Conservation (phyloP, 257 asterid species). For the Parsonsia alboflavescens region DNA sequence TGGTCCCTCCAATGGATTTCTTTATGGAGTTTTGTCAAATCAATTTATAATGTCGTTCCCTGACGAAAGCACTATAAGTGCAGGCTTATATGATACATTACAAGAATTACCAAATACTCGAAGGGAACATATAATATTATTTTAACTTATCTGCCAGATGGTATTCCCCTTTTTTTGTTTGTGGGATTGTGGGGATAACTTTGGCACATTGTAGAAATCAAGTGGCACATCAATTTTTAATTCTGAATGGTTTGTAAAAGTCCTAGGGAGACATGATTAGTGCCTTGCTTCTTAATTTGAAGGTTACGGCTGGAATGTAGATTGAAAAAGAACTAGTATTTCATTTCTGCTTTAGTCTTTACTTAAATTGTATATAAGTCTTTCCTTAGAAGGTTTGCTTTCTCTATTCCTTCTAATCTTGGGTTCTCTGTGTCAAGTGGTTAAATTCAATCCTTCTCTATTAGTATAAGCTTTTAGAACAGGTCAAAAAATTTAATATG, state of each 20-base stretch:
- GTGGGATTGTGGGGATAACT: conserved; percentile 43
- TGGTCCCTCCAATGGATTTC: conserved; percentile 16
- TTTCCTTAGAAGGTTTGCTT: neutral
- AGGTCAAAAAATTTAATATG: too few species aligned
- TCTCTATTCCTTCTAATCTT: too few species aligned
- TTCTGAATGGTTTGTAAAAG: conserved; percentile 23
- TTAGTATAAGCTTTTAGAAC: too few species aligned
- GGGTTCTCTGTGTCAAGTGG: too few species aligned
- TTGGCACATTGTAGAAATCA: conserved; percentile 25
- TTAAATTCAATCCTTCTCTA: too few species aligned
- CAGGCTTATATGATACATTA: conserved; percentile 24
- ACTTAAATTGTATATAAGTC: neutral
- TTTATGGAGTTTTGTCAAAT: conserved; percentile 7
- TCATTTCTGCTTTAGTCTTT: neutral
- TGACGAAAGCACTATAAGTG: conserved; percentile 20
- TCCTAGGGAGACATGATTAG: neutral
- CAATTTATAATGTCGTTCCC: conserved; percentile 26
- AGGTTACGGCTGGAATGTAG: neutral
- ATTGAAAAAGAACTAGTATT: neutral
- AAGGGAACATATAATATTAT: conserved; percentile 23
- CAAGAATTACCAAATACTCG: conserved; percentile 16
- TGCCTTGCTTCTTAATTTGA: conserved; percentile 3
- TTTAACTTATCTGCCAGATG: conserved; percentile 27
- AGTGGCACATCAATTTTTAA: conserved; percentile 19
- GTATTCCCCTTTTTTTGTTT: conserved; percentile 18